Percentiles rank a stretch among this genome's conserved stretches.
Evolutionary conservation across 352 stramenopile genomes (phyloP).

Genomic region (Globisporangium uncinulatum): DNA sequence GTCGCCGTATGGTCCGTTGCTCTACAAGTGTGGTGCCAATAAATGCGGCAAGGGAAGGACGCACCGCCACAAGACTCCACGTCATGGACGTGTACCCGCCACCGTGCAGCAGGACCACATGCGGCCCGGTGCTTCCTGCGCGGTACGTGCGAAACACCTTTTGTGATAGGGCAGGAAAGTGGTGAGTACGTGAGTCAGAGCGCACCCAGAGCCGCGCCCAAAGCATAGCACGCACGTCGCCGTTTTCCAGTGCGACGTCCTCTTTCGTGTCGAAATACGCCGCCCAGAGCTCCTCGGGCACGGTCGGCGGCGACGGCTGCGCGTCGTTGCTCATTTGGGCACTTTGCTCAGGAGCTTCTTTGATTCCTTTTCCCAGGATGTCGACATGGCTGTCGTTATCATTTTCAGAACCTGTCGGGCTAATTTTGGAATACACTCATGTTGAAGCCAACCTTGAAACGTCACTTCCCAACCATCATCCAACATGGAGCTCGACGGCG

Average conservation of each 20-base stretch:
- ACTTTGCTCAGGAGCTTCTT: too few relatives aligned
- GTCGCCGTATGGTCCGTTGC: too few relatives aligned
- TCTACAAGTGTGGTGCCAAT: too few relatives aligned
- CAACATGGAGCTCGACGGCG: conserved; percentile 52
- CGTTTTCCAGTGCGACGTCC: conserved; percentile 55
- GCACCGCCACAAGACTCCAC: conserved; percentile 73
- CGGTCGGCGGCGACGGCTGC: neutral
- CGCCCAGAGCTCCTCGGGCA: conserved; percentile 24
- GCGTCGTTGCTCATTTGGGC: neutral
- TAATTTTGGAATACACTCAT: too few relatives aligned
- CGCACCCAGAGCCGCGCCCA: neutral
- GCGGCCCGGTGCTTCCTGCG: conserved; percentile 54
- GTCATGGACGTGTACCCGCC: conserved; percentile 85
- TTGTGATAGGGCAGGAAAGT: neutral
- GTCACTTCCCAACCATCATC: neutral
- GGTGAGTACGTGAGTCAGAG: neutral
- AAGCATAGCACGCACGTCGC: conserved; percentile 37
- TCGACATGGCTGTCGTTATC: too few relatives aligned
- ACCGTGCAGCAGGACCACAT: conserved; percentile 81
- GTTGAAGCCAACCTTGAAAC: neutral
- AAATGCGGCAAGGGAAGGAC: neutral
- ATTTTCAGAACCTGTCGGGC: too few relatives aligned
- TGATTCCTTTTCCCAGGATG: too few relatives aligned
- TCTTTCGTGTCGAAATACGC: conserved; percentile 74
- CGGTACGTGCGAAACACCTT: conserved; percentile 81